Evolutionary conservation across 23 red algal genomes (phyloP), one percentile per base, ranked within the genome.

Genomic region (Gracilaria gracilis): DNA sequence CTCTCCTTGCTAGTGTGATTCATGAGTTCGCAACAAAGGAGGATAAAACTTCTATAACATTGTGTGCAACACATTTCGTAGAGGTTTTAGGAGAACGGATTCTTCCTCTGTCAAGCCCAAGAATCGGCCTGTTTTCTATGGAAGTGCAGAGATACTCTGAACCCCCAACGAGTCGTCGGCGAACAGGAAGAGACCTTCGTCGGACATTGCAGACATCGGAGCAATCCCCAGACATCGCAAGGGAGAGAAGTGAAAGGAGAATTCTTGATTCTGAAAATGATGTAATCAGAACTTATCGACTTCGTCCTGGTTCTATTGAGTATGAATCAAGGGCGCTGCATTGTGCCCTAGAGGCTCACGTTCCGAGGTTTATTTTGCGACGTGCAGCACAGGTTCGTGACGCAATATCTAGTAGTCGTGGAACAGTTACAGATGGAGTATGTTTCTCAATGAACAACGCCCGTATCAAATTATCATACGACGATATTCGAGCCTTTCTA

Each of bases 251-350:
- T 42, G 57, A 50, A 85, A 11, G 67, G 21, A 49, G 34, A 11
- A 61, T 48, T 11, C 20, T 67, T 25, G 84, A n/a, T 31, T 51
- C 15, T 3, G 67, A 75, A 7, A 21, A 37, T 29, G 69, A 67
- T 44, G 53, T 75, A 17, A 79, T 92, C 16, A 57, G 80, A 62
- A 83, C 80, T 14, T 92, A 74, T 51, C 61, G 89, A 27, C 34
- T 92, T 58, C 31, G 84, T 12, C 79, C 78, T 13, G 89, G 89
- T 2, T 70, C 79, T 28, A 50, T 92, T 20, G 34, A 50, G 46
- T 34, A 76, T 24, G 89, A 92, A 61, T 92, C 89, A n/a, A 61
- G 89, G 73, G 89, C 77, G 5, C 28, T 92, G 53, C 78, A 83
- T 19, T 92, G 79, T 54, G 89, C 89, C 5, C 31, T 76, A 36